Conservation (phyloP, 495 filamentous ascomycete genomes). For the Aspergillus panamensis region DNA sequence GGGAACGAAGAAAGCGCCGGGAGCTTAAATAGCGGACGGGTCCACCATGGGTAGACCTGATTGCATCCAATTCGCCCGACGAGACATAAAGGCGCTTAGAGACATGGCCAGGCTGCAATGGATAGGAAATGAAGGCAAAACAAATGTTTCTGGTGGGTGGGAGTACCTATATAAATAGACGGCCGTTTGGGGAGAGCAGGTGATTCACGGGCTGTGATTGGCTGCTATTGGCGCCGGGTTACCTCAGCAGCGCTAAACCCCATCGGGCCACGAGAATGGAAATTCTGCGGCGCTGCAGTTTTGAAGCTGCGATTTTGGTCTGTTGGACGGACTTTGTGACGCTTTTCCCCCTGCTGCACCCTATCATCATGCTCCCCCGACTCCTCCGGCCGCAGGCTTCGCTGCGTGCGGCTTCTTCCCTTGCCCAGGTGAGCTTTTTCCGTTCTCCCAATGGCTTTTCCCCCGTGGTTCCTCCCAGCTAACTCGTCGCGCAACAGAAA, state of each 20-base stretch:
- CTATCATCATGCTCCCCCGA: constrained; percentile 50
- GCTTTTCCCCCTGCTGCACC: constrained; percentile 13
- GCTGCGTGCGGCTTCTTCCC: constrained; percentile 41
- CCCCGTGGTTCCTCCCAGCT: constrained; percentile 2
- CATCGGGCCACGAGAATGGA: constrained; percentile 21
- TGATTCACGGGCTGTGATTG: constrained; percentile 35
- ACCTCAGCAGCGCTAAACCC: constrained; percentile 34
- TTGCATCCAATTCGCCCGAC: neutral
- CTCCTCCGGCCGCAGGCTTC: constrained; percentile 49
- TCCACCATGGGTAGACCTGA: neutral
- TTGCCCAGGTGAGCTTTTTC: constrained; percentile 31
- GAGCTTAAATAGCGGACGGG: neutral
- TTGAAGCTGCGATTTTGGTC: constrained; percentile 37
- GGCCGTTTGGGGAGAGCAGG: constrained; percentile 1
- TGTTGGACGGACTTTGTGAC: constrained; percentile 18
- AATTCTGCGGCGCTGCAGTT: constrained; percentile 28
- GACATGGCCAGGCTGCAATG: constrained; percentile 1
- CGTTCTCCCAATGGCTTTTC: neutral
- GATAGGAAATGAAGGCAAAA: neutral
- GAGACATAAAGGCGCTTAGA: constrained; percentile 7
- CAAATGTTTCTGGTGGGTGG: neutral
- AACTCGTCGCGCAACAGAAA: constrained; percentile 34
- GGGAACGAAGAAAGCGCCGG: constrained; percentile 11
- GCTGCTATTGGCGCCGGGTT: constrained; percentile 24
- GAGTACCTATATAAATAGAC: constrained; percentile 10